phyloP scores from a whole-genome alignment of 1,284 basidiomycete species.

The Tremellales sp. region DNA sequence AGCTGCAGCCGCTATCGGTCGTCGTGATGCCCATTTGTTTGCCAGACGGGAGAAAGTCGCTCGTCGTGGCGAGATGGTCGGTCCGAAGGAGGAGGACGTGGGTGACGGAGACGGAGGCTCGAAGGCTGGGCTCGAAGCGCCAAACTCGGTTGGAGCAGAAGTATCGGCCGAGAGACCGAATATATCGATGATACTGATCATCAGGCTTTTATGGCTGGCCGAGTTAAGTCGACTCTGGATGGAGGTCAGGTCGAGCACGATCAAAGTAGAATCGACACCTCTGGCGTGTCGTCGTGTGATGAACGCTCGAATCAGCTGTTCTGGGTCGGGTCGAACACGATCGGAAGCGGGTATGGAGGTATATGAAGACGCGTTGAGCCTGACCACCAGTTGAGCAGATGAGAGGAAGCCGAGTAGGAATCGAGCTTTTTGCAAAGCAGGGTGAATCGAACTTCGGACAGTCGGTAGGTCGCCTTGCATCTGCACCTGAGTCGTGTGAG shows the following conservation, averaged over 20 bases:
- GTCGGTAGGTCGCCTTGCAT: constrained; percentile 18
- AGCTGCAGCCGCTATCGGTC: constrained; percentile 6
- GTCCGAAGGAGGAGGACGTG: constrained; percentile 1
- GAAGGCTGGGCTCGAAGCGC: neutral
- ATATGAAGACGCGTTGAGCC: constrained; percentile 14
- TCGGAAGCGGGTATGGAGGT: neutral
- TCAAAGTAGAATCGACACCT: constrained; percentile 8
- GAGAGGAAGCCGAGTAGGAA: constrained; percentile 32
- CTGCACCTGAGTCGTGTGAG: constrained; percentile 20
- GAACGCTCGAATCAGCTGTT: constrained; percentile 19
- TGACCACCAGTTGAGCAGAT: constrained; percentile 20
- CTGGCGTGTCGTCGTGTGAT: constrained; percentile 20
- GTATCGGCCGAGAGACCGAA: constrained; percentile 8
- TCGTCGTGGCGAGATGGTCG: constrained; percentile 4
- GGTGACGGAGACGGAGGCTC: neutral
- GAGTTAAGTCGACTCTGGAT: constrained; percentile 9
- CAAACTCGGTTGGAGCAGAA: neutral
- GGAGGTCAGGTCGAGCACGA: constrained; percentile 12
- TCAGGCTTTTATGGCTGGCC: constrained; percentile 1
- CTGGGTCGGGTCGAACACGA: neutral
- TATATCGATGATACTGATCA: constrained; percentile 1
- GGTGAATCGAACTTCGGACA: constrained; percentile 14
- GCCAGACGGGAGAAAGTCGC: neutral
- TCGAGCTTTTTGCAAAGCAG: constrained; percentile 24
- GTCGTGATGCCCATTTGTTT: constrained; percentile 10